Base-by-base conservation (phyloP, 2,329 filamentous ascomycete genomes). In the Phyllosticta citrichinensis region DNA sequence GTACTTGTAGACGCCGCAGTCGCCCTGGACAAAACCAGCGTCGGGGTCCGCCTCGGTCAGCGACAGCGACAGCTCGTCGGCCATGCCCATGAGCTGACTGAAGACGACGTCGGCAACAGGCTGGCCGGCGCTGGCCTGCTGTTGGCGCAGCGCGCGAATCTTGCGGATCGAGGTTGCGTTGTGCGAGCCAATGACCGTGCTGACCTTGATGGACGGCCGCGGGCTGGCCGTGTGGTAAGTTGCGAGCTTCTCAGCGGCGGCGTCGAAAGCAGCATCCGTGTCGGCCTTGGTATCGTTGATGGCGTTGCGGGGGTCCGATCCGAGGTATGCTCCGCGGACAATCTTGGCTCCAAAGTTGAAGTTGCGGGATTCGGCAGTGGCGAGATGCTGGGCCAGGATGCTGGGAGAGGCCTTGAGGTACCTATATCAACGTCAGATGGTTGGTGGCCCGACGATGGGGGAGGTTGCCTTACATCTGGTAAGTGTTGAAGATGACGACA, bases 71-170 rank as follows among this genome's bases (percentile, higher is more conserved):
- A 97, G 85, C 70, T 97, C 92, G 67, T 97, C 93, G 0, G 93
- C 93, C 93, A 97, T 97, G 35, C 93, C 92, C 77, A 94, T 89
- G 1, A 97, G 82, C 75, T 97, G 92, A 2, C 87, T 88, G 71
- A 89, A 91, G 2, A 74, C 73, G n/a, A 83, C 74, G 1, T 79
- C 75, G 1, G 82, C 78, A 3, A 77, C 76, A 2, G 73, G 69
- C 33, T 81, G 68, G 11, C 76, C 76, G 17, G 66, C 66, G 22
- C 64, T 33, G 10, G 33, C 55, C 0, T 71, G 71, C n/a, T 71
- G 69, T 0, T 73, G 65, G 55, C 82, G 80, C 25, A 79, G 68
- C 60, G 76, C 74, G 30, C 81, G 78, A 1, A 80, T 80, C 56
- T 75, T 75, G 55, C 73, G 65, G 8, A 96, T 87, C 11, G 87